These are phyloP conservation scores for Gentiana dahurica DNA, from an alignment of 257 asterid genomes.

Conservation along the genomic window DNA sequence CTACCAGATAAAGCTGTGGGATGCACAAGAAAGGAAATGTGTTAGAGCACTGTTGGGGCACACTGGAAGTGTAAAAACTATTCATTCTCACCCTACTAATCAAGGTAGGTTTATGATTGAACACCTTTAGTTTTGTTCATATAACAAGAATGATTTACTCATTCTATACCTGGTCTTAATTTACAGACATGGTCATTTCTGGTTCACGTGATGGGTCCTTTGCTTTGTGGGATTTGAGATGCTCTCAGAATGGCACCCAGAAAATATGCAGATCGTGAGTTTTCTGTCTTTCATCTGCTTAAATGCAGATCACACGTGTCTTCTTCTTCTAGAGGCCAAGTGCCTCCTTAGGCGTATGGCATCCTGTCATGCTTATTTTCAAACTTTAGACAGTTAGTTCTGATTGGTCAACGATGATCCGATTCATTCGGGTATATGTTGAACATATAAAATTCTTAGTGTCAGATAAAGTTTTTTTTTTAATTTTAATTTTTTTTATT, in stretches of 20 bases:
- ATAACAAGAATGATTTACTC: conserved; percentile 1
- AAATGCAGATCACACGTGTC: background rate
- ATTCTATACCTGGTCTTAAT: conserved; percentile 7
- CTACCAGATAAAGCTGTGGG: conserved; percentile 78
- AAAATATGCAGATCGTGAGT: conserved; percentile 46
- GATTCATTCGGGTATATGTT: background rate
- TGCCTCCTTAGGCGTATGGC: no score
- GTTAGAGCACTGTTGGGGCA: conserved; percentile 62
- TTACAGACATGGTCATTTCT: conserved; percentile 60
- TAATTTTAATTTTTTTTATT: no score
- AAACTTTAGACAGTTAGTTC: background rate
- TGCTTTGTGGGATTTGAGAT: conserved; percentile 87
- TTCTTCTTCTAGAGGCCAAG: no score
- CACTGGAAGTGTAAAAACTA: conserved; percentile 79
- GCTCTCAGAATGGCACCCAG: conserved; percentile 29
- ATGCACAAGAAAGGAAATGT: conserved; percentile 56
- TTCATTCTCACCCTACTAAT: conserved; percentile 76
- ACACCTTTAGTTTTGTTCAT: background rate
- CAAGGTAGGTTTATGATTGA: conserved; percentile 38
- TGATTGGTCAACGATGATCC: background rate
- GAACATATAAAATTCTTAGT: no score
- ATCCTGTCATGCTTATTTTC: background rate
- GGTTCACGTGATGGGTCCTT: conserved; percentile 95
- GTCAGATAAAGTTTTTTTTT: no score
- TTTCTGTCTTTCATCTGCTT: conserved; percentile 3